A percentile compares a stretch with the other conserved stretches of the same genome.
Evolutionary conservation across 2,329 filamentous ascomycete genomes (phyloP).

Genomic region (Cercospora brassicicola): DNA sequence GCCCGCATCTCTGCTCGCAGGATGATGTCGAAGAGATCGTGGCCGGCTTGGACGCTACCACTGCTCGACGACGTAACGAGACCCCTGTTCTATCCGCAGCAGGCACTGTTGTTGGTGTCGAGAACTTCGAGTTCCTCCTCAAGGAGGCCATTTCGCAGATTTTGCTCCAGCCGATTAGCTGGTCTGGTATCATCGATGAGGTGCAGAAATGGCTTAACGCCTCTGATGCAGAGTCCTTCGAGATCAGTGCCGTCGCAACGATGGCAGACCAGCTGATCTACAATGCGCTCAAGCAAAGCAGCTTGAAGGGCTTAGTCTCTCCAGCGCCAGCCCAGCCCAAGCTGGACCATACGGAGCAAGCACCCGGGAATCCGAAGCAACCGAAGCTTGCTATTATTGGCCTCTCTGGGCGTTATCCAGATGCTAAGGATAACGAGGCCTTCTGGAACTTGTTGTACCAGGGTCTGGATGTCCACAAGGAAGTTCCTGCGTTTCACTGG

Average conservation of each 20-base stretch:
- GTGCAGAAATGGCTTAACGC: conserved; percentile 2
- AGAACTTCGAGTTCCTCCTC: not conserved
- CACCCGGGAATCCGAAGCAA: not conserved
- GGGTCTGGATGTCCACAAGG: not conserved
- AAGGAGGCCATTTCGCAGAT: not conserved
- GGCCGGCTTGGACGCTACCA: not conserved
- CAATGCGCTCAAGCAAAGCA: not conserved
- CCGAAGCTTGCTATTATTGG: not conserved
- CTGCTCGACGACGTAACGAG: not conserved
- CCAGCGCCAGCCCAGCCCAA: not conserved
- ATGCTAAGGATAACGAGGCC: not conserved
- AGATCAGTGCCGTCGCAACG: not conserved
- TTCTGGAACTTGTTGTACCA: not conserved
- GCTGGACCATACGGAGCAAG: not conserved
- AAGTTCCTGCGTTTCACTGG: not conserved
- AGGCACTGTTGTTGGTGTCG: not conserved
- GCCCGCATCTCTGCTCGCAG: conserved; percentile 22
- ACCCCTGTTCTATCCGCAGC: not conserved
- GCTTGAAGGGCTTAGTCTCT: not conserved
- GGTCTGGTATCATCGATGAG: not conserved
- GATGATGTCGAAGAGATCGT: conserved; percentile 5
- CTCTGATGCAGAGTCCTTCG: not conserved
- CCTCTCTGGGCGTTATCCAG: not conserved
- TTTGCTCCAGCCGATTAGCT: conserved; percentile 4
- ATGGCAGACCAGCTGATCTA: conserved; percentile 5